phyloP scores from a whole-genome alignment of 257 asterid species.

The Gardenia jasminoides region DNA sequence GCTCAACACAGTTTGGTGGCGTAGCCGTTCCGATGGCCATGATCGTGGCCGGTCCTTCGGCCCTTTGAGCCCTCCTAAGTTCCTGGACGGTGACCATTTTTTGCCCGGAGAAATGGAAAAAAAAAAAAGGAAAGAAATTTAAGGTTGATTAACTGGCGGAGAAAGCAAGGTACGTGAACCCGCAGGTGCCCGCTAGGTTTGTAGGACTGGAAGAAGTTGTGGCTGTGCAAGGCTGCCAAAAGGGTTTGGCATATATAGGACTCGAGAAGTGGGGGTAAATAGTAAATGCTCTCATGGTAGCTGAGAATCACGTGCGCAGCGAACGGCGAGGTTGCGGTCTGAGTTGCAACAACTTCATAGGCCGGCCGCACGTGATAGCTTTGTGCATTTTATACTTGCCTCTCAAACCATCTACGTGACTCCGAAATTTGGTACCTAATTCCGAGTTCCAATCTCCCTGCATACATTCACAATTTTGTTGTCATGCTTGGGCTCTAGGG shows the following conservation, averaged over 20 bases:
- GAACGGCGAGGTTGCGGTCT: too few species aligned
- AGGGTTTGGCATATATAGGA: neutral
- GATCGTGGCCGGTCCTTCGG: conserved; percentile 77
- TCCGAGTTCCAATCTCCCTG: neutral
- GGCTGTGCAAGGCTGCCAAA: neutral
- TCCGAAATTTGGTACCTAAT: neutral
- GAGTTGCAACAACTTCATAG: neutral
- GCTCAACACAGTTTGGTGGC: conserved; percentile 68
- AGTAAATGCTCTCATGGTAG: too few species aligned
- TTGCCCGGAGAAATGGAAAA: neutral
- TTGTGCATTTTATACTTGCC: neutral
- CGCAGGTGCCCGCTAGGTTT: neutral
- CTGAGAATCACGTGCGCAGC: conserved; percentile 5
- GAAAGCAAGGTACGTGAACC: too few species aligned
- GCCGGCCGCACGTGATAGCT: neutral
- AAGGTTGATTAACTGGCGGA: neutral
- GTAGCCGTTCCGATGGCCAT: conserved; percentile 72
- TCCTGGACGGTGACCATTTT: conserved; percentile 69
- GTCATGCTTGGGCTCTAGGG: neutral
- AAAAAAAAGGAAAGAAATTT: neutral
- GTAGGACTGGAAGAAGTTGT: neutral
- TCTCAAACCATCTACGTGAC: conserved; percentile 1
- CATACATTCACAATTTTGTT: neutral
- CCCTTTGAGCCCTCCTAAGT: conserved; percentile 58
- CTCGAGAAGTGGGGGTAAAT: too few species aligned